Percentiles rank a stretch among this genome's conserved stretches.
Conservation (phyloP, 441 rosid species). For the Pelargonium myrrhifolium region DNA sequence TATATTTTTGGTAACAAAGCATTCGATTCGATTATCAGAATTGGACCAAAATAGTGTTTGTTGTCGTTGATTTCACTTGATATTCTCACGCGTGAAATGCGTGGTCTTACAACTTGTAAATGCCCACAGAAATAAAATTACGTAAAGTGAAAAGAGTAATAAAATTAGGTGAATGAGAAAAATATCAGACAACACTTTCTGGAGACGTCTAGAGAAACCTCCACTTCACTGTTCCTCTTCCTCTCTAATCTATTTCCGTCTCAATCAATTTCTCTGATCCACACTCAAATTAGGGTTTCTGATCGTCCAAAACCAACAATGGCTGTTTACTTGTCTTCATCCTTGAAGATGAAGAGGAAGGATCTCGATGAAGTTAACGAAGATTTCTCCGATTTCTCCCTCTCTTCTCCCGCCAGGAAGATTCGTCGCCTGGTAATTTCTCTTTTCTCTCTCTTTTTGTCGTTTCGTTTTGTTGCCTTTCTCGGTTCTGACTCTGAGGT, state of each 20-base stretch:
- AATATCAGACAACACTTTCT: background rate
- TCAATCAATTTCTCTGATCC: background rate
- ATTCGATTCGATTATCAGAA: no score
- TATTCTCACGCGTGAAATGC: no score
- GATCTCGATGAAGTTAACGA: constrained; percentile 55
- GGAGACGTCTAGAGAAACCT: background rate
- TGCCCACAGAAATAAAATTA: no score
- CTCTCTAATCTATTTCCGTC: background rate
- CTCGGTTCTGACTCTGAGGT: background rate
- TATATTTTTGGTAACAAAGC: no score
- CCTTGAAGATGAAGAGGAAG: constrained; percentile 54
- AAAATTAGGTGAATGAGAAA: background rate
- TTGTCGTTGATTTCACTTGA: no score
- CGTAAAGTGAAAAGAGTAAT: no score
- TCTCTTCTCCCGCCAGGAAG: constrained; percentile 68
- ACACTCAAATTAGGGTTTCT: background rate
- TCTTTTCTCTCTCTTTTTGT: background rate
- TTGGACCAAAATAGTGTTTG: no score
- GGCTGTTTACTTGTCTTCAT: constrained; percentile 17
- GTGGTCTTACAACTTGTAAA: no score
- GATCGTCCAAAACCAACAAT: background rate
- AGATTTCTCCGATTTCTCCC: constrained; percentile 75
- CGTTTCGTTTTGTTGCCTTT: background rate
- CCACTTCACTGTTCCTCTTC: background rate
- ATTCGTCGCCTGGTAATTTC: constrained; percentile 64